Evolutionary conservation across 257 asterid species (phyloP).

Genomic region (Cinchona pubescens): DNA sequence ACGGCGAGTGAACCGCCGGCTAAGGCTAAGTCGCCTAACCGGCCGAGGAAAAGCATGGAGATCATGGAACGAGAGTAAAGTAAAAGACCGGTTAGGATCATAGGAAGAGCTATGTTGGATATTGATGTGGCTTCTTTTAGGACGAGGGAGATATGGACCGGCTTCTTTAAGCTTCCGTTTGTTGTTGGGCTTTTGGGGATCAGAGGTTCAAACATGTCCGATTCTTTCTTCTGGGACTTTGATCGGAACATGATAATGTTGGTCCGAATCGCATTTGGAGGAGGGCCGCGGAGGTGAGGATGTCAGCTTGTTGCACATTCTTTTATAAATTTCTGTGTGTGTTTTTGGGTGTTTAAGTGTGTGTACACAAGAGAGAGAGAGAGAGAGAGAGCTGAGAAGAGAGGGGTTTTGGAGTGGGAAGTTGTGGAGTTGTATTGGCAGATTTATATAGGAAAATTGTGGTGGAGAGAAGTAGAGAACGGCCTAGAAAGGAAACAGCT

Average conservation of each 20-base stretch:
- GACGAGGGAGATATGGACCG: slow-evolving; percentile 30
- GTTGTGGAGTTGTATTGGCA: not conserved
- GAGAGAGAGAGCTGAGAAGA: not conserved
- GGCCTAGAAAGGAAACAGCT: not conserved
- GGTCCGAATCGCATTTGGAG: slow-evolving; percentile 19
- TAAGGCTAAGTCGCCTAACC: slow-evolving; percentile 56
- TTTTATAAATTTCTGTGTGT: not conserved
- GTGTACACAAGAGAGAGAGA: not conserved
- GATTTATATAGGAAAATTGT: slow-evolving; percentile 24
- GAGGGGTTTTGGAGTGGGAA: slow-evolving; percentile 6
- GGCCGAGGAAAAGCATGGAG: slow-evolving; percentile 84
- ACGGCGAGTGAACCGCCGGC: slow-evolving; percentile 79
- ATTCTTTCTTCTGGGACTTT: slow-evolving; percentile 21
- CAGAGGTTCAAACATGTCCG: slow-evolving; percentile 35
- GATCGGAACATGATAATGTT: slow-evolving; percentile 14
- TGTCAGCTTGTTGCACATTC: slow-evolving; percentile 51
- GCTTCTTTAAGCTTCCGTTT: slow-evolving; percentile 7
- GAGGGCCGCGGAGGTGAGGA: slow-evolving; percentile 9
- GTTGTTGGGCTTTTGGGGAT: slow-evolving; percentile 46
- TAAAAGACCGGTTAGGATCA: slow-evolving; percentile 68
- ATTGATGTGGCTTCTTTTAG: slow-evolving; percentile 42
- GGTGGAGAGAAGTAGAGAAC: slow-evolving; percentile 4
- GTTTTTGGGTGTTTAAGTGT: no score
- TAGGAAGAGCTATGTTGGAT: slow-evolving; percentile 56
- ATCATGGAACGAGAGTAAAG: slow-evolving; percentile 80